Evolutionary conservation across 805 yeast species (phyloP).

Genomic region (Teunomyces atbi): DNA sequence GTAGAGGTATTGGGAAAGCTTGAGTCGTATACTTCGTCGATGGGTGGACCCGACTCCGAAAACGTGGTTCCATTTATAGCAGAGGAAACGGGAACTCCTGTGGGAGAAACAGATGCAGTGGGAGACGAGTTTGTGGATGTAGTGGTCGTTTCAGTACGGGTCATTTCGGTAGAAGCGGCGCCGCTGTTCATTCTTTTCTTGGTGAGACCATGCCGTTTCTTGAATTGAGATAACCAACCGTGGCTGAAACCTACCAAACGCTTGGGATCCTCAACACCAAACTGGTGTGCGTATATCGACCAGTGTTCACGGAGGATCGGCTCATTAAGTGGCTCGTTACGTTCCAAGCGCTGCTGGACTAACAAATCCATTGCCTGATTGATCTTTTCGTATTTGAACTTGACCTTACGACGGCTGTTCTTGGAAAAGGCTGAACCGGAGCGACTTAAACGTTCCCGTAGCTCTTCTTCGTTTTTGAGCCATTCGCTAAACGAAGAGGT

Average conservation of each 20-base stretch:
- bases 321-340: conserved; percentile 50
- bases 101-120: conserved; percentile 6
- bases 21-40: conserved; percentile 15
- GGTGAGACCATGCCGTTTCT: conserved; percentile 53
- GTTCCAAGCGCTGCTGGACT: conserved; percentile 44
- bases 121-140: conserved; percentile 3
- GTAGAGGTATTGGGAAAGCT: conserved; percentile 8
- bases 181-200: conserved; percentile 28
- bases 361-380: conserved; percentile 58
- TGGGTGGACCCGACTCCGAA: neutral
- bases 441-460: conserved; percentile 44
- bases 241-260: conserved; percentile 54
- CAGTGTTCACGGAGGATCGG: conserved; percentile 56
- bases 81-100: conserved; percentile 6
- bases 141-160: neutral
- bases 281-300: conserved; percentile 52
- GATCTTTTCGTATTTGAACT: conserved; percentile 56
- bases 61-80: neutral
- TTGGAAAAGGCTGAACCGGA: conserved; percentile 25
- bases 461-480: conserved; percentile 53
- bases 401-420: conserved; percentile 44
- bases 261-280: conserved; percentile 61
- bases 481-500: conserved; percentile 62
- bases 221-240: conserved; percentile 64
- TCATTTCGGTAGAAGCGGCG: neutral